Percentiles rank a stretch among this genome's conserved stretches.
These are phyloP conservation scores for Tremella fuciformis DNA, from an alignment of 768 basidiomycete species.

Conservation along the genomic window DNA sequence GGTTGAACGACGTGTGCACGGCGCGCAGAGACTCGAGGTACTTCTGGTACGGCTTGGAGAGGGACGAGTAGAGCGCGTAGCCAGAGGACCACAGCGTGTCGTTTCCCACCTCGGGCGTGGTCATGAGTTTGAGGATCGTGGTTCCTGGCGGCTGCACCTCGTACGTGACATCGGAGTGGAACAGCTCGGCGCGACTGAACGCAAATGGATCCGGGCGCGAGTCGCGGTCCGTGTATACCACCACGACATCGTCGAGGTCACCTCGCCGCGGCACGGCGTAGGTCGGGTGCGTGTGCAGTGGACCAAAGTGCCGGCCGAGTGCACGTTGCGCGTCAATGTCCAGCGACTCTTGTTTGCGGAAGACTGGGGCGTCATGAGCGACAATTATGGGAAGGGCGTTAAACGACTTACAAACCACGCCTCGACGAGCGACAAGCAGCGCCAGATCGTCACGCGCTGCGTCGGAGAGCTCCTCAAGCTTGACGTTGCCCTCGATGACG, in stretches of 20 bases:
- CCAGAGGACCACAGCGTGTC: slow-evolving; percentile 81
- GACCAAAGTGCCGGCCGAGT: slow-evolving; percentile 47
- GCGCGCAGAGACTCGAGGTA: slow-evolving; percentile 73
- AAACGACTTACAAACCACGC: slow-evolving; percentile 45
- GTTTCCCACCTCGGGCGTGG: slow-evolving; percentile 68
- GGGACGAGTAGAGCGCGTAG: slow-evolving; percentile 77
- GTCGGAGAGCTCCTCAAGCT: slow-evolving; percentile 42
- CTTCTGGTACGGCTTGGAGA: slow-evolving; percentile 69
- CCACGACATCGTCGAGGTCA: slow-evolving; percentile 56
- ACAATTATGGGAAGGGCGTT: background rate
- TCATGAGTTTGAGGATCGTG: slow-evolving; percentile 72
- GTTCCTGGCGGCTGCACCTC: slow-evolving; percentile 65
- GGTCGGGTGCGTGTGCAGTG: slow-evolving; percentile 75
- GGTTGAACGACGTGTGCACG: slow-evolving; percentile 72
- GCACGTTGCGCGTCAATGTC: slow-evolving; percentile 46
- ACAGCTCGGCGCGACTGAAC: slow-evolving; percentile 72
- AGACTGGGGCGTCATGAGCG: slow-evolving; percentile 23
- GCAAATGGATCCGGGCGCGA: slow-evolving; percentile 54
- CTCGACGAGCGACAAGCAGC: slow-evolving; percentile 47
- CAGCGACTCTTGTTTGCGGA: slow-evolving; percentile 45
- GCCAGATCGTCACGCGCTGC: slow-evolving; percentile 50
- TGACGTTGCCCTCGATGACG: slow-evolving; percentile 42
- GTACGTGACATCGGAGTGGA: slow-evolving; percentile 81
- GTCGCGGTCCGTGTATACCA: slow-evolving; percentile 51
- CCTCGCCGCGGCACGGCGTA: slow-evolving; percentile 68